Base-by-base conservation (phyloP, 768 basidiomycete species). In the Astraeus odoratus region DNA sequence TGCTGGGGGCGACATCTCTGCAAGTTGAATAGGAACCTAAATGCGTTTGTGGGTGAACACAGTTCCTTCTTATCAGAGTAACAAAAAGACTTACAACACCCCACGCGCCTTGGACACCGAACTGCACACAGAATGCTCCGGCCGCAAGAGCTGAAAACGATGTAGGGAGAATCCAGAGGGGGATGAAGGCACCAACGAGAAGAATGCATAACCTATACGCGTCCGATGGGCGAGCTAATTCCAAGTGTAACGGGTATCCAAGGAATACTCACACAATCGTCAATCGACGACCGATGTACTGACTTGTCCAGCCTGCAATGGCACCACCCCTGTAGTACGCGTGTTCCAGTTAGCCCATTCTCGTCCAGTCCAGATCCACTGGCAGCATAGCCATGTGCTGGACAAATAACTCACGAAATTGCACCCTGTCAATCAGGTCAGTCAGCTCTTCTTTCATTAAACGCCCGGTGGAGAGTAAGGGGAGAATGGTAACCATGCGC, bases 101-200 rank as follows among this genome's bases (percentile, higher is more conserved):
- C 86, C 87, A 91, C 29, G 88, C 90, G 2, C 89, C 90, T 60
- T 95, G 92, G 0, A 94, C 87, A 41, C 87, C 88, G 52, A 88
- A 78, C 57, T 93, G 90, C 13, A 91, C 69, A 53, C 77, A 90
- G 67, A 94, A 95, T 1, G 89, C 91, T 8, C 89, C 89, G 0
- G 87, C 88, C 0, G 86, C 57, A 8, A 96, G 80, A 1, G 68
- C 74, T 1, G 74, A 60, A 62, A 93, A 93, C 1, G 72, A 64
- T 5, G 55, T 64, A 2, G 92, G 92, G 6, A 95, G 54, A 53
- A 91, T 86, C 92, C 91, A 94, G 1, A 93, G 70, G 0, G 85
- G 85, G 53, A 87, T 85, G 65, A 78, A 78, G 19, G 60, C 71
- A 34, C 58, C 58, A 23, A 62, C 58, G 23, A 61, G 51, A 5